A percentile compares a stretch with the other conserved stretches of the same genome.
phyloP scores from a whole-genome alignment of 2,329 filamentous ascomycete species.

The Hirsutella thompsonii region DNA sequence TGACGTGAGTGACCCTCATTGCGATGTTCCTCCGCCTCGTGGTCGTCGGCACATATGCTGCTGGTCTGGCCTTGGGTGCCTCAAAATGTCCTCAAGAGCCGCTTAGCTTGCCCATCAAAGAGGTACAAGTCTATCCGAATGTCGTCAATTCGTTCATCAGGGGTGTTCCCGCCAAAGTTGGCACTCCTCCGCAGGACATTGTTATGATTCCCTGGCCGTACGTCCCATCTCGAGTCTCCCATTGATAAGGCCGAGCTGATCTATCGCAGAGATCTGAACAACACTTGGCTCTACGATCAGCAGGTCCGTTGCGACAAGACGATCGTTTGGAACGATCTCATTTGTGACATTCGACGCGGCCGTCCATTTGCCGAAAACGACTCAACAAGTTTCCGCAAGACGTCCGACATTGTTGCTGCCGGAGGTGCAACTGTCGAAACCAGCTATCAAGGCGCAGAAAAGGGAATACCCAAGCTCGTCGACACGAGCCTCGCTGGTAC shows the following conservation, averaged over 20 bases:
- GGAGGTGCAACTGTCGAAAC: constrained; percentile 9
- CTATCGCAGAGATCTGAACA: constrained; percentile 18
- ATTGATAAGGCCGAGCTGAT: no score
- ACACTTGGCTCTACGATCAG: constrained; percentile 19
- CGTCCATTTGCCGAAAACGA: not conserved
- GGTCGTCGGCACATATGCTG: not conserved
- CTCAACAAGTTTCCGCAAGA: constrained; percentile 5
- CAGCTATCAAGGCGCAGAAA: constrained; percentile 7
- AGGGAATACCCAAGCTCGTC: constrained; percentile 11
- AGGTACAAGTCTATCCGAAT: constrained; percentile 11
- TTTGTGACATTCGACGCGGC: not conserved
- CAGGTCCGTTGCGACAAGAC: constrained; percentile 12
- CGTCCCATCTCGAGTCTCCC: constrained; percentile 1
- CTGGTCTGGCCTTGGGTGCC: not conserved
- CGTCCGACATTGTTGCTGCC: constrained; percentile 6
- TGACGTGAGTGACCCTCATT: no score
- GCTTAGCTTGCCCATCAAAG: constrained; percentile 3
- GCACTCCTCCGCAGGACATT: constrained; percentile 13
- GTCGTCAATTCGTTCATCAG: constrained; percentile 14
- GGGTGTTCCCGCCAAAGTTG: constrained; percentile 13
- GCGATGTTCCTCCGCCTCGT: not conserved
- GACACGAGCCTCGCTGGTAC: constrained; percentile 9
- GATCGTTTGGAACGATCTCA: not conserved
- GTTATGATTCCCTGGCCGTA: constrained; percentile 19
- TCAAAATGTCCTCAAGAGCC: not conserved